Base-by-base conservation (phyloP, 1,139 yeast genomes). In the Blastobotrys buckinghamii region DNA sequence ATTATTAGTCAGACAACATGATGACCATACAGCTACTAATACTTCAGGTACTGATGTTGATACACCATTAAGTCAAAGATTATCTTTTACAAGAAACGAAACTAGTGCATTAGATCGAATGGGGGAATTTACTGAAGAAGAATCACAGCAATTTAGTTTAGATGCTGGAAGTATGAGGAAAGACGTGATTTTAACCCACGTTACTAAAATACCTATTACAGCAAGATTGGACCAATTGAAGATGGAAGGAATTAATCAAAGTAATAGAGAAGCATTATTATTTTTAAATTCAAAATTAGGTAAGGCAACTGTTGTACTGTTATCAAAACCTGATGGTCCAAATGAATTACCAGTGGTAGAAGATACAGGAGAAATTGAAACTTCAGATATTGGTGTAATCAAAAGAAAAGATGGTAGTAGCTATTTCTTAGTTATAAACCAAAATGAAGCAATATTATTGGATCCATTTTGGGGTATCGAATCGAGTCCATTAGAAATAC, bases 381-480 rank as follows among this genome's bases (percentile, higher is more conserved):
- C 36, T 5, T 5, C 27, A 9, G 48, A 39, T 13, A 30, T 45
- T n/a, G 43, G 44, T 3, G 30, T 33, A 1, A 29, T 45, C 19
- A 16, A 26, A 19, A 41, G 47, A 13, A 29, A 30, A 12, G 42
- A 38, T 20, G 47, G 47, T 13, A 17, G 24, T 10, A 40, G 40
- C 2, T 39, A 32, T 15, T 45, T 45, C 19, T 6, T 44, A 15
- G 26, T 38, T 2, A 22, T 44, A 1, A 42, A 34, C 16, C 13
- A 62, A 2, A 57, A 63, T 8, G 60, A 63, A 2, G 46, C 83
- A 19, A 68, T 69, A 15, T 59, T 87, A 5, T 73, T 78, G 38
- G 82, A 86, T 55, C 95, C 95, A 1, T 82, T 85, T 55, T 66
- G 81, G 10, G 77, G 78, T 29, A 61, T 84, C 2, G 63, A 64